Evolutionary conservation across 495 filamentous ascomycete species (phyloP).

Genomic region (Hyaloscypha variabilis): DNA sequence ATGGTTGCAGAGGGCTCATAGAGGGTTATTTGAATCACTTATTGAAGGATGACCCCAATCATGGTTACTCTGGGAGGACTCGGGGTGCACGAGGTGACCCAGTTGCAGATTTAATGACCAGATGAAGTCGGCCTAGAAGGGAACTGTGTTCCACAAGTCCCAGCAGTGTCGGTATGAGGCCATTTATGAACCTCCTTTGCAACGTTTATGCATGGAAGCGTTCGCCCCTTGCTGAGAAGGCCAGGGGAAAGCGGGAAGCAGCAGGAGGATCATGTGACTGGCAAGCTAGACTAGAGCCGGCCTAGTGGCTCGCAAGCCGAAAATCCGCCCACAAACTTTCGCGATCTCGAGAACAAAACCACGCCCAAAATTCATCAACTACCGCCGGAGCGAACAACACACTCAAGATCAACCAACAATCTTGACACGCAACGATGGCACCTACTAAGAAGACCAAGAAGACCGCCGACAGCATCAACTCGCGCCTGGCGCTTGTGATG

Average conservation of each 20-base stretch:
- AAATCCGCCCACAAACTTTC: neutral
- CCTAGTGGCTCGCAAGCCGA: neutral
- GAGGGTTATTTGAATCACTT: slow-evolving; percentile 9
- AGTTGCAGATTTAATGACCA: neutral
- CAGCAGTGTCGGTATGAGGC: neutral
- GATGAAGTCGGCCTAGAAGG: neutral
- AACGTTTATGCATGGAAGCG: slow-evolving; percentile 7
- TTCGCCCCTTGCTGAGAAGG: neutral
- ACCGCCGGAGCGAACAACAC: slow-evolving; percentile 29
- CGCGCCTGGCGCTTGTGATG: slow-evolving; percentile 86
- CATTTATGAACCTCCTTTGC: neutral
- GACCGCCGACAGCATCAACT: slow-evolving; percentile 87
- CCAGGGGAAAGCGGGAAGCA: neutral
- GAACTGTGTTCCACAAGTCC: neutral
- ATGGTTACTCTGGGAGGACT: neutral
- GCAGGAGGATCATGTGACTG: neutral
- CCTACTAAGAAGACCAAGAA: slow-evolving; percentile 91
- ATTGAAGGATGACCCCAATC: slow-evolving; percentile 10
- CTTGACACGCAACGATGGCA: slow-evolving; percentile 61
- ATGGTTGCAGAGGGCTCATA: slow-evolving; percentile 7
- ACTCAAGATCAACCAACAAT: slow-evolving; percentile 28
- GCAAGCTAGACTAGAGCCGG: neutral
- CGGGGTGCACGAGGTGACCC: neutral
- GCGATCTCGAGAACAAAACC: neutral
- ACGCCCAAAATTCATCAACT: slow-evolving; percentile 15